Evolutionary conservation across 2,329 filamentous ascomycete genomes (phyloP).

Genomic region (Hansfordia pulvinata): DNA sequence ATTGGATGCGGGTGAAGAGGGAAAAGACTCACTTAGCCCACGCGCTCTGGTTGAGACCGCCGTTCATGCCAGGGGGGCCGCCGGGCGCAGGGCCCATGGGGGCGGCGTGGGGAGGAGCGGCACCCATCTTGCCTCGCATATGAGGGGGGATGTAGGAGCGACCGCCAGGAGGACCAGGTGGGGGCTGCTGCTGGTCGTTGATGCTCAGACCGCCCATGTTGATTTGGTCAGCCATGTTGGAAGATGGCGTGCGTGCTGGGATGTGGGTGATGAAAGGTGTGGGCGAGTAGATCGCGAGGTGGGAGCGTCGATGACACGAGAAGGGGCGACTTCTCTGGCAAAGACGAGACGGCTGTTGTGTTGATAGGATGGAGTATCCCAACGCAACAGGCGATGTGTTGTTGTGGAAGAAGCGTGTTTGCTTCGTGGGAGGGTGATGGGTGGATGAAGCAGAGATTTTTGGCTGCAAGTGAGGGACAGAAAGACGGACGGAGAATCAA

Average conservation of each 20-base stretch:
- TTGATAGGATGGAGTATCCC: neutral
- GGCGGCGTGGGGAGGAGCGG: slow-evolving; percentile 11
- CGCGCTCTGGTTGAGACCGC: slow-evolving; percentile 45
- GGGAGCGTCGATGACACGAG: neutral
- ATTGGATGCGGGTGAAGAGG: neutral
- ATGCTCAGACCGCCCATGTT: slow-evolving; percentile 68
- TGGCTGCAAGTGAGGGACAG: too few relatives aligned
- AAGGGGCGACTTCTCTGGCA: neutral
- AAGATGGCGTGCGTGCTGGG: slow-evolving; percentile 7
- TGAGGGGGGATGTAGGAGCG: slow-evolving; percentile 81
- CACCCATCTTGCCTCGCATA: slow-evolving; percentile 48
- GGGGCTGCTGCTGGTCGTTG: slow-evolving; percentile 30
- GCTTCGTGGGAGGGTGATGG: too few relatives aligned
- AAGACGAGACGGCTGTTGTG: too few relatives aligned
- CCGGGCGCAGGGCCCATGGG: slow-evolving; percentile 14
- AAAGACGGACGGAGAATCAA: too few relatives aligned
- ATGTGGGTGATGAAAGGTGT: slow-evolving; percentile 2
- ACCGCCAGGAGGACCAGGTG: slow-evolving; percentile 24
- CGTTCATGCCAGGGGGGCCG: slow-evolving; percentile 21
- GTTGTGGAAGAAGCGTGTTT: neutral
- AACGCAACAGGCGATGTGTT: neutral
- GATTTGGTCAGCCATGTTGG: slow-evolving; percentile 69
- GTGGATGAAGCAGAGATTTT: too few relatives aligned
- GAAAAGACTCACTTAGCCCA: slow-evolving; percentile 43
- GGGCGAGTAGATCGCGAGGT: neutral